Evolutionary conservation across 2,329 filamentous ascomycete genomes (phyloP).

Genomic region (Aurifilum marmelostoma): DNA sequence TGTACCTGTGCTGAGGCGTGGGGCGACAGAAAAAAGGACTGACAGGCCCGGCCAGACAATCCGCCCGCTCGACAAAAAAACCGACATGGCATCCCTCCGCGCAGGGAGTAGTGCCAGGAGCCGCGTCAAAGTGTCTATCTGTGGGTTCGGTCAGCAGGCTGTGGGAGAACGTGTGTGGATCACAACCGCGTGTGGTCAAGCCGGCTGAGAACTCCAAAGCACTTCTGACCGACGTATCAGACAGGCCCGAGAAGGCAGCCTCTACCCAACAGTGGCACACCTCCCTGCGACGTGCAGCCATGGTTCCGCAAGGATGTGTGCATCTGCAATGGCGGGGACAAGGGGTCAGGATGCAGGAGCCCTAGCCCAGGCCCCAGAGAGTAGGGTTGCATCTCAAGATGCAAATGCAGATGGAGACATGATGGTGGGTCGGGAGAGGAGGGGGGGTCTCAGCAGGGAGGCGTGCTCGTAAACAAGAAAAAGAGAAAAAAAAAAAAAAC

Average conservation of each 20-base stretch:
- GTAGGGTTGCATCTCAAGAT: conserved; percentile 30
- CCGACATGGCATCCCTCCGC: conserved; percentile 5
- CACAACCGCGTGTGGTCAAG: conserved; percentile 15
- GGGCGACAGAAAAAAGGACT: conserved; percentile 14
- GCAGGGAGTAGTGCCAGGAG: conserved; percentile 20
- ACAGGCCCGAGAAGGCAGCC: conserved; percentile 25
- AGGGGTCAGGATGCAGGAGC: conserved; percentile 26
- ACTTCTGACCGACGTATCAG: conserved; percentile 29
- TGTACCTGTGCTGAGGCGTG: conserved; percentile 15
- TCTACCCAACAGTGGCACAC: conserved; percentile 24
- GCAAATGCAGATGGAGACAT: conserved; percentile 29
- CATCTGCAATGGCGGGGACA: conserved; percentile 27
- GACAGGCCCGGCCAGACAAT: conserved; percentile 25
- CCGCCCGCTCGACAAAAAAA: conserved; percentile 16
- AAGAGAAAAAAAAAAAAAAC: background rate
- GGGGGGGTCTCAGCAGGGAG: conserved; percentile 5
- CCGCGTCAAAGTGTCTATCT: conserved; percentile 20
- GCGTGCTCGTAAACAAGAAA: conserved; percentile 16
- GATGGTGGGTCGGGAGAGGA: conserved; percentile 27
- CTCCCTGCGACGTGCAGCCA: conserved; percentile 23
- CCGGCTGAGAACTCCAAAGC: conserved; percentile 15
- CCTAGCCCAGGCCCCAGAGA: conserved; percentile 29
- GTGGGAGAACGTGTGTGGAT: conserved; percentile 4
- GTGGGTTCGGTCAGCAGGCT: conserved; percentile 25
- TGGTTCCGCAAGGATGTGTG: conserved; percentile 23